These are phyloP conservation scores for Ogataea corticis DNA, from an alignment of 805 yeast species.

Conservation along the genomic window DNA sequence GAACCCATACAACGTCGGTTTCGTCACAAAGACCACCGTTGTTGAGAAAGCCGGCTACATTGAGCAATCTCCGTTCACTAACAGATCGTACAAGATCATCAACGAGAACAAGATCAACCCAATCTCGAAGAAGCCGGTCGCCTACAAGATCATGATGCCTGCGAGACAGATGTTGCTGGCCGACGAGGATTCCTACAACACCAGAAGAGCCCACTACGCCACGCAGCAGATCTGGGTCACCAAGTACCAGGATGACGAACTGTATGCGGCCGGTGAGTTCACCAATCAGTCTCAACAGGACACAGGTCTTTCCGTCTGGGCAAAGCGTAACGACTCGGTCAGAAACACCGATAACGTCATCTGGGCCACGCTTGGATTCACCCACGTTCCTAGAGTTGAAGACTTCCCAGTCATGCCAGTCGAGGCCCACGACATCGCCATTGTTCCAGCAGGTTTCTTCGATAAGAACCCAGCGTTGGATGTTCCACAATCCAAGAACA, in stretches of 20 bases:
- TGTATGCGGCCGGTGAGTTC: conserved; percentile 83
- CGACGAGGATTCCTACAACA: conserved; percentile 59
- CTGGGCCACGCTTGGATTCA: conserved; percentile 81
- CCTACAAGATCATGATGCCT: conserved; percentile 72
- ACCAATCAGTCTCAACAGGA: conserved; percentile 76
- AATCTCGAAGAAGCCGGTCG: conserved; percentile 69
- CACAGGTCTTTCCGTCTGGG: conserved; percentile 74
- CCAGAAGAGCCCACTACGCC: conserved; percentile 73
- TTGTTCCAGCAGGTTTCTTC: conserved; percentile 74
- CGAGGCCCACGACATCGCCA: conserved; percentile 68
- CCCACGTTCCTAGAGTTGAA: conserved; percentile 80
- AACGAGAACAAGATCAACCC: conserved; percentile 74
- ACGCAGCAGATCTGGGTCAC: conserved; percentile 84
- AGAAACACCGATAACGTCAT: conserved; percentile 77
- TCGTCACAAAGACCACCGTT: conserved; percentile 57
- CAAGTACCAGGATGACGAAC: conserved; percentile 68
- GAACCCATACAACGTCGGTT: conserved; percentile 74
- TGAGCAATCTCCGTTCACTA: conserved; percentile 75
- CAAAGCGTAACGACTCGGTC: conserved; percentile 63
- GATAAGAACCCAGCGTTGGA: conserved; percentile 78
- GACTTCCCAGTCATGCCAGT: conserved; percentile 92
- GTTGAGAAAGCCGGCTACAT: conserved; percentile 71
- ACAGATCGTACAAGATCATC: conserved; percentile 72
- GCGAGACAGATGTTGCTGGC: conserved; percentile 78
- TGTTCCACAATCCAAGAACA: conserved; percentile 68